Conservation (phyloP, 371 early-diverging fungal species). For the Racocetra persica region DNA sequence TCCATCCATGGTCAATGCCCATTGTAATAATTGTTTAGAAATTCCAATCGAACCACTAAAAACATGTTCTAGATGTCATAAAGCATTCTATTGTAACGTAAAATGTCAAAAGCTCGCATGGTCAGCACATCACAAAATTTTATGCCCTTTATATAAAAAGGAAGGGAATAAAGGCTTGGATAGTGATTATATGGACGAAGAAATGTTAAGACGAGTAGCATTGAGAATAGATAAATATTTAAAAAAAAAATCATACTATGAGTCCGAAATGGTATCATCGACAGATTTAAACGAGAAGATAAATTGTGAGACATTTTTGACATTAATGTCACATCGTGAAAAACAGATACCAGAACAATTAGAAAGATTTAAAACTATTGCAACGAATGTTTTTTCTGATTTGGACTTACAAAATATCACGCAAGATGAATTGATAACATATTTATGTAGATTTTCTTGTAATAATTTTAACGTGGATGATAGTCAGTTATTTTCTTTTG, state of each 20-base stretch:
- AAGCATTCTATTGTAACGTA: slow-evolving; percentile 12
- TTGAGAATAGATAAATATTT: slow-evolving; percentile 13
- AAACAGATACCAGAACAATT: not conserved
- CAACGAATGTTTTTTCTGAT: not conserved
- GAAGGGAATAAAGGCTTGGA: not conserved
- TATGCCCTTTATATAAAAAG: slow-evolving; percentile 18
- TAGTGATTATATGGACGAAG: slow-evolving; percentile 11
- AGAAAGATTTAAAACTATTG: not conserved
- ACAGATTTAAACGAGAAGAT: not conserved
- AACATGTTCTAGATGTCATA: slow-evolving; percentile 32
- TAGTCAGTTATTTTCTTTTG: slow-evolving; percentile 69
- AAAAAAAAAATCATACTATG: not conserved
- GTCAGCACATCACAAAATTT: slow-evolving; percentile 30
- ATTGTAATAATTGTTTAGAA: slow-evolving; percentile 37
- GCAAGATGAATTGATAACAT: slow-evolving; percentile 20
- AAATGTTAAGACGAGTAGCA: slow-evolving; percentile 30
- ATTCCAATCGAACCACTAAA: not conserved
- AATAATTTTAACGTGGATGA: slow-evolving; percentile 81
- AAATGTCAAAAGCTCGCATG: slow-evolving; percentile 29
- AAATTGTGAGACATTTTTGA: slow-evolving; percentile 5
- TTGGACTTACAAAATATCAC: slow-evolving; percentile 1
- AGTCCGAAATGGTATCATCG: not conserved
- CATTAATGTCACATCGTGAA: slow-evolving; percentile 10
- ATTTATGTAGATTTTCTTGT: slow-evolving; percentile 61
- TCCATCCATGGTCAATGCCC: not conserved